A percentile compares a stretch with the other conserved stretches of the same genome.
These are phyloP conservation scores for Phytophthora cactorum DNA, from an alignment of 352 stramenopile species.

Conservation along the genomic window DNA sequence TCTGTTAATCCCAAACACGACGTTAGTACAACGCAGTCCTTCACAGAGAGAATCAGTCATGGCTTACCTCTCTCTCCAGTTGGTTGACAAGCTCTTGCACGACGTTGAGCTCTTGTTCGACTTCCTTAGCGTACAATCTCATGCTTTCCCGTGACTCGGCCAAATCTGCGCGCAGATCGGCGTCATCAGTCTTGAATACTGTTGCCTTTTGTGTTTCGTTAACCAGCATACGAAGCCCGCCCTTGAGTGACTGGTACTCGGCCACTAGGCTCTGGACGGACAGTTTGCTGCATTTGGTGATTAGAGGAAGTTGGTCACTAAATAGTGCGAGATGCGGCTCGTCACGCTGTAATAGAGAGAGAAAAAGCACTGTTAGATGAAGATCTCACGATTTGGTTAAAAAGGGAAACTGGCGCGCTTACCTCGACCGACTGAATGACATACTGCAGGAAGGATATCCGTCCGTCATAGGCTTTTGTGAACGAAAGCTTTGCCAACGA, in stretches of 20 bases:
- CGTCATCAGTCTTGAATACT: conserved; percentile 40
- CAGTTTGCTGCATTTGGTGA: conserved; percentile 71
- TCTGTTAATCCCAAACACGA: conserved; percentile 31
- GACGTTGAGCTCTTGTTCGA: conserved; percentile 62
- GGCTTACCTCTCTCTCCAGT: conserved; percentile 55
- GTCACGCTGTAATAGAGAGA: conserved; percentile 50
- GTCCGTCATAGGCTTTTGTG: conserved; percentile 80
- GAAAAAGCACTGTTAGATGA: conserved; percentile 5
- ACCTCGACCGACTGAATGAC: conserved; percentile 78
- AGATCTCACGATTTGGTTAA: background rate
- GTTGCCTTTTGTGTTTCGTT: conserved; percentile 55
- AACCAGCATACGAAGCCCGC: conserved; percentile 59
- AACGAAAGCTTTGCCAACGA: conserved; percentile 82
- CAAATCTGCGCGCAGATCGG: conserved; percentile 29
- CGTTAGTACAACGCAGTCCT: background rate
- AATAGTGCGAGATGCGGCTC: conserved; percentile 68
- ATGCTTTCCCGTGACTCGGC: conserved; percentile 44
- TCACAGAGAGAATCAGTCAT: background rate
- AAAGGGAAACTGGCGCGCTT: conserved; percentile 6
- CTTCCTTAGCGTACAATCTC: conserved; percentile 61
- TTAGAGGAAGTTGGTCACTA: conserved; percentile 62
- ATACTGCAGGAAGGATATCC: conserved; percentile 82
- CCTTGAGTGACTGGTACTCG: conserved; percentile 66
- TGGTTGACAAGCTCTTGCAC: conserved; percentile 53
- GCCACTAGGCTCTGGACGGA: conserved; percentile 60